Base-by-base conservation (phyloP, 2,329 filamentous ascomycete genomes). In the Neofusicoccum sp. region DNA sequence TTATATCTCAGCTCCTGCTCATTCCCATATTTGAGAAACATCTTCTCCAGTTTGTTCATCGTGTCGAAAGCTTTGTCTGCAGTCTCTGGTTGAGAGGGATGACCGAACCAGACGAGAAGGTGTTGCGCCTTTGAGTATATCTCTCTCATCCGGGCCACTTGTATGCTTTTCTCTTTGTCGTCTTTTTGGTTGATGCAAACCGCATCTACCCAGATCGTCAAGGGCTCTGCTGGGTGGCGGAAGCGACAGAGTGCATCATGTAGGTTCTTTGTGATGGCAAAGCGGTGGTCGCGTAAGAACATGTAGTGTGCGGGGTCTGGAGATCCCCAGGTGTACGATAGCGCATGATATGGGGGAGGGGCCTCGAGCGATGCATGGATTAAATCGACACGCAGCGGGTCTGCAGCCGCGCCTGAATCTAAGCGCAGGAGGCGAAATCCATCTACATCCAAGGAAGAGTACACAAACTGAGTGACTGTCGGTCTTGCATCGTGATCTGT, bases 291-390 rank as follows among this genome's bases (percentile, higher is more conserved):
- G n/a, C n/a, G n/a, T n/a, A n/a, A n/a, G n/a, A n/a, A n/a, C 44
- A 48, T 48, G 6, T 48, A 48, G 14, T 14, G 61, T 34, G 12
- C 8, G 11, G 14, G 37, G 11, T 33, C 29, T 33, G 9, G 33
- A 14, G 29, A 16, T 9, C 65, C 64, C 65, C 65, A 65, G 31
- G 50, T 48, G 43, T 66, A 66, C 1, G 64, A 66, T 22, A 66
- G 36, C n/a, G 61, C 64, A 56, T 66, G 56, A 9, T 60, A 48
- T 22, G 28, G 16, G 4, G 44, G 44, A 48, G 44, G 8, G 14
- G 9, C 6, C 7, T 22, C 33, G 22, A 48, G 14, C 16, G 44
- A 48, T 11, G 22, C 16, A 11, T 48, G 44, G 14, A 29, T 29
- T 12, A 48, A 48, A 29, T 29, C 44, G 3, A 29, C 44, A 29